phyloP scores from a whole-genome alignment of 2,329 filamentous ascomycete species.

The Colletotrichum abscissum region DNA sequence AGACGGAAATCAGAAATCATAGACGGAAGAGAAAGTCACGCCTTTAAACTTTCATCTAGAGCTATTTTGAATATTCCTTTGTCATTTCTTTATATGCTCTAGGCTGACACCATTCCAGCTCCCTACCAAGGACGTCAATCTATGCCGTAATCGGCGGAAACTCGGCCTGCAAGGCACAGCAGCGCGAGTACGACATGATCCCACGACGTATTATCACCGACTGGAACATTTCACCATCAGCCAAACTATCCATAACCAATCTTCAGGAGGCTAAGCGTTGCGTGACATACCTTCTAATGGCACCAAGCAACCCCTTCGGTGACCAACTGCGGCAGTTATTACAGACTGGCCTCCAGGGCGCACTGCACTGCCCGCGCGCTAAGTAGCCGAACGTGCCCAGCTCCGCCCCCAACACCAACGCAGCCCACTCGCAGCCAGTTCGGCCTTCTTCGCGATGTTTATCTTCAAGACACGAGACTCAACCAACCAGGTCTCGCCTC shows the following conservation, averaged over 20 bases:
- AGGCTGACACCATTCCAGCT: background rate
- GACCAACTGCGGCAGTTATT: background rate
- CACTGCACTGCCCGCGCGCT: conserved; percentile 1
- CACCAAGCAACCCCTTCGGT: background rate
- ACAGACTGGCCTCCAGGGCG: background rate
- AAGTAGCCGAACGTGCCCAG: conserved; percentile 8
- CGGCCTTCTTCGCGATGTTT: background rate
- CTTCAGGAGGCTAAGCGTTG: background rate
- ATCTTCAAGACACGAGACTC: background rate
- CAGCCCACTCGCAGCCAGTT: background rate
- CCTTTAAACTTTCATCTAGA: background rate
- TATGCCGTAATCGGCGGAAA: background rate
- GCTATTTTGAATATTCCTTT: no score
- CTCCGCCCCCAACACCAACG: background rate
- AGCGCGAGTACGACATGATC: background rate
- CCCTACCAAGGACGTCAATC: background rate
- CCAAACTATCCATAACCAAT: background rate
- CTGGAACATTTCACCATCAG: background rate
- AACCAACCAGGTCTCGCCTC: conserved; percentile 7
- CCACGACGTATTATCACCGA: background rate
- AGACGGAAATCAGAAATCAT: background rate
- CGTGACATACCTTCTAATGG: background rate
- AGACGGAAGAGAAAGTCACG: background rate
- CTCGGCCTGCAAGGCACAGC: background rate
- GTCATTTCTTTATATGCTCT: background rate